Evolutionary conservation across 768 basidiomycete genomes (phyloP).

Genomic region (Boletus subcaerulescens): DNA sequence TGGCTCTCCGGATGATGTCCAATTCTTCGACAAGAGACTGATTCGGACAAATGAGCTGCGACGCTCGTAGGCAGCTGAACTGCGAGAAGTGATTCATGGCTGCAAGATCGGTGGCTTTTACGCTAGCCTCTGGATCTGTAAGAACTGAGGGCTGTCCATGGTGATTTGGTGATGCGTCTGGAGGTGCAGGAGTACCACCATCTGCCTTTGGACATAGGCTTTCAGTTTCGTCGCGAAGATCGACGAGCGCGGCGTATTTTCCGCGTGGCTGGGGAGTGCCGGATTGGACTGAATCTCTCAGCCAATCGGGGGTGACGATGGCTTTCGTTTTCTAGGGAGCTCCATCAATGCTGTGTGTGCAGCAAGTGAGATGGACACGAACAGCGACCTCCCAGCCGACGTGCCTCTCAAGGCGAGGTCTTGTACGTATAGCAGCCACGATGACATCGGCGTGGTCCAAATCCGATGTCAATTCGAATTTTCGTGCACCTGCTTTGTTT

Average conservation of each 20-base stretch:
- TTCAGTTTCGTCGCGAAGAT: conserved; percentile 47
- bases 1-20: conserved; percentile 51
- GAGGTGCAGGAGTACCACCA: neutral
- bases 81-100: conserved; percentile 31
- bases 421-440: conserved; percentile 64
- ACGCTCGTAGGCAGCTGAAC: conserved; percentile 61
- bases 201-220: conserved; percentile 39
- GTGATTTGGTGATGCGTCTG: neutral
- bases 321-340: conserved; percentile 55
- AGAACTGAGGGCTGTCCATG: neutral
- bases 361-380: conserved; percentile 26
- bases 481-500: neutral
- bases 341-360: neutral
- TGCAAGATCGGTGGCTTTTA: conserved; percentile 14
- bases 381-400: conserved; percentile 64
- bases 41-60: conserved; percentile 68
- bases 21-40: conserved; percentile 60
- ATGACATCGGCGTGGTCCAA: conserved; percentile 58
- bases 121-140: conserved; percentile 22
- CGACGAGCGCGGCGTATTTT: conserved; percentile 53
- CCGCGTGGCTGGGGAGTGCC: conserved; percentile 47
- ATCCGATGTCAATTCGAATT: conserved; percentile 38
- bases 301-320: conserved; percentile 72
- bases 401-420: conserved; percentile 67
- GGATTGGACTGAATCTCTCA: conserved; percentile 52